These are phyloP conservation scores for Cladosporium sp. DNA, from an alignment of 2,329 filamentous ascomycete genomes.

Conservation along the genomic window DNA sequence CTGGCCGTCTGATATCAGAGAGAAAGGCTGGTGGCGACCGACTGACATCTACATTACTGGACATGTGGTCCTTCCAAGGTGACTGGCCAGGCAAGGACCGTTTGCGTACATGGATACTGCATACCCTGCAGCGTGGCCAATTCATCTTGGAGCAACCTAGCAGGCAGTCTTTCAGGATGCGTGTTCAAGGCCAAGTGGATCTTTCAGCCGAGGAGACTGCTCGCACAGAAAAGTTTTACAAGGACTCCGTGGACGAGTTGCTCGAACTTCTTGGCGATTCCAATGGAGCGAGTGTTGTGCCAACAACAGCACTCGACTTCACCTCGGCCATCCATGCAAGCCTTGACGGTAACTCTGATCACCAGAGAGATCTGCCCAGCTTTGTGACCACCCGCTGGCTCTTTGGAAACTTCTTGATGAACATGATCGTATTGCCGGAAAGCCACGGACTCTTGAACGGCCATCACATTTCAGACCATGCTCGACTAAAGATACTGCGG, in stretches of 20 bases:
- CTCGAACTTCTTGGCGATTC: conserved; percentile 87
- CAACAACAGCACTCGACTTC: conserved; percentile 79
- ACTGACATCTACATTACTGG: conserved; percentile 80
- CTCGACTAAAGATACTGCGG: conserved; percentile 71
- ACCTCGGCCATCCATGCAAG: conserved; percentile 81
- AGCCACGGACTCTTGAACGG: conserved; percentile 71
- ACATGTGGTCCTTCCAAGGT: conserved; percentile 82
- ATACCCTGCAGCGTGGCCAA: conserved; percentile 87
- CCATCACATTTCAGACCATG: conserved; percentile 89
- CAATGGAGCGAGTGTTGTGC: conserved; percentile 75
- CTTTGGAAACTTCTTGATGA: conserved; percentile 82
- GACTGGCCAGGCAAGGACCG: conserved; percentile 88
- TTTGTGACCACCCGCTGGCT: conserved; percentile 92
- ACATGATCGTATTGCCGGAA: conserved; percentile 86
- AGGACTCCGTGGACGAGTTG: conserved; percentile 74
- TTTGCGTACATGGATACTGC: conserved; percentile 93
- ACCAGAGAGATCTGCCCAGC: conserved; percentile 70
- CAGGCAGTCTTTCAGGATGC: conserved; percentile 68
- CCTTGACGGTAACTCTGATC: conserved; percentile 62
- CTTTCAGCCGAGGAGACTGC: conserved; percentile 73
- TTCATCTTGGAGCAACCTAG: conserved; percentile 86
- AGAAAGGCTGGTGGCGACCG: conserved; percentile 75
- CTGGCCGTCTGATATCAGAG: conserved; percentile 78
- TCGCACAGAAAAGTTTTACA: conserved; percentile 85
- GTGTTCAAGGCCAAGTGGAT: conserved; percentile 71